Evolutionary conservation across 2,329 filamentous ascomycete genomes (phyloP).

Genomic region (Talaromyces sp.): DNA sequence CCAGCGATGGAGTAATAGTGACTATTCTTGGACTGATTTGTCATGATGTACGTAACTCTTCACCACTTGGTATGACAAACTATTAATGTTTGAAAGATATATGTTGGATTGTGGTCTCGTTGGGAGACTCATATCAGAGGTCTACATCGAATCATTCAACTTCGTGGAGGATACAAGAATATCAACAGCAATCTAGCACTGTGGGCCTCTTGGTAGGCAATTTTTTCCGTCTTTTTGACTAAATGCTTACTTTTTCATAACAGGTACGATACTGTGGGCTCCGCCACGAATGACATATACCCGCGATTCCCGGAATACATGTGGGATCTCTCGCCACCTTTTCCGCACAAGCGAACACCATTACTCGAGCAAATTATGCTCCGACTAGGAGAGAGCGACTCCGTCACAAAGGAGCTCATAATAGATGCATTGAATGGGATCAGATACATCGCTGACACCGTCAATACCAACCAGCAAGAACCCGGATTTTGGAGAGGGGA

Average conservation of each 20-base stretch:
- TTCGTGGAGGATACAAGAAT: constrained; percentile 21
- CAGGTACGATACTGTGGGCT: constrained; percentile 14
- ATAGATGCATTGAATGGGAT: not conserved
- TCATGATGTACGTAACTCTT: constrained; percentile 21
- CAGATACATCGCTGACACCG: not conserved
- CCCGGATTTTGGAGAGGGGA: constrained; percentile 18
- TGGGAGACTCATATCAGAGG: constrained; percentile 24
- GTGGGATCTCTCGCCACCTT: not conserved
- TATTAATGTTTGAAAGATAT: constrained; percentile 11
- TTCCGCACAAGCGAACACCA: not conserved
- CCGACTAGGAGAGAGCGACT: not conserved
- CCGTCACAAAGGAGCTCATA: not conserved
- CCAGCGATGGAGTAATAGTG: constrained; percentile 21
- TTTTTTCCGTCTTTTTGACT: not conserved
- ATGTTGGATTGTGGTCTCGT: constrained; percentile 23
- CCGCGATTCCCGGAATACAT: constrained; percentile 13
- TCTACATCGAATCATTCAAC: constrained; percentile 20
- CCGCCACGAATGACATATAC: not conserved
- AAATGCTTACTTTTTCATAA: not conserved
- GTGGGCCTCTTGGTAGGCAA: constrained; percentile 14
- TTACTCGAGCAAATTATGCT: not conserved
- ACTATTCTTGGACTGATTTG: constrained; percentile 25
- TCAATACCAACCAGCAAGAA: constrained; percentile 7
- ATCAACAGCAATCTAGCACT: constrained; percentile 14
- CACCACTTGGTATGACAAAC: not conserved